These are phyloP conservation scores for Elsinoe ampelina DNA, from an alignment of 2,329 filamentous ascomycete genomes.

Conservation along the genomic window DNA sequence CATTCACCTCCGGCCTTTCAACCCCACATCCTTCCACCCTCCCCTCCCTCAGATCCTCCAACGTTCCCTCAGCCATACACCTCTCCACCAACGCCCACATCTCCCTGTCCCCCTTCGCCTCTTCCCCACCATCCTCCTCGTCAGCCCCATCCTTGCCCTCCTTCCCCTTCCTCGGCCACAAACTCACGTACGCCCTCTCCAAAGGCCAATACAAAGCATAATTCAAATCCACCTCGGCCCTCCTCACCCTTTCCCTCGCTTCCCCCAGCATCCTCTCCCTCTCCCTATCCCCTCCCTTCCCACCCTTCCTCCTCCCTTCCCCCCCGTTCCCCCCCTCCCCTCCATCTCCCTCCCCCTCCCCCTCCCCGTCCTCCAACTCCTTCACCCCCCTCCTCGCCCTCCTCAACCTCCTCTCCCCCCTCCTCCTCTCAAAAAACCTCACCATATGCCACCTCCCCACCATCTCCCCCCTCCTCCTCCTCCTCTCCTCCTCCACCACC, in stretches of 20 bases:
- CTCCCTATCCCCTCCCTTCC: slow-evolving; percentile 40
- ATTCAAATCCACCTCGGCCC: slow-evolving; percentile 59
- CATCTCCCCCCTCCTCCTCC: slow-evolving; percentile 58
- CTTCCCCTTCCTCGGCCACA: slow-evolving; percentile 35
- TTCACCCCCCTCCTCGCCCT: slow-evolving; percentile 52
- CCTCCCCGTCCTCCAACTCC: slow-evolving; percentile 43
- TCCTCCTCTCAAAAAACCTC: slow-evolving; percentile 75
- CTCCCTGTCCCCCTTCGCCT: slow-evolving; percentile 34
- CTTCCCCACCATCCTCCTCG: background rate
- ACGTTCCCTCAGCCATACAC: slow-evolving; percentile 49
- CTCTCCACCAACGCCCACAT: slow-evolving; percentile 61
- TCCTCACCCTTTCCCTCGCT: slow-evolving; percentile 39
- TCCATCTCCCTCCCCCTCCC: slow-evolving; percentile 30
- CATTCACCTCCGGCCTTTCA: background rate
- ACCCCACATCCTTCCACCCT: slow-evolving; percentile 6
- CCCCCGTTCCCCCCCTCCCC: slow-evolving; percentile 31
- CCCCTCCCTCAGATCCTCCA: slow-evolving; percentile 44
- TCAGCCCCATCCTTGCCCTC: slow-evolving; percentile 18
- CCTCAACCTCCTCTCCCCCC: slow-evolving; percentile 58
- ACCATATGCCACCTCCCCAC: slow-evolving; percentile 76
- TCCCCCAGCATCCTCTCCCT: slow-evolving; percentile 40
- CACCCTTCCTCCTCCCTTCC: slow-evolving; percentile 45
- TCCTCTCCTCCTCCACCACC: slow-evolving; percentile 49
- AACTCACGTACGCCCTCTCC: slow-evolving; percentile 57
- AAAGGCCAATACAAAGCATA: slow-evolving; percentile 67